These are phyloP conservation scores for Cyberlindnera maritima DNA, from an alignment of 805 yeast species.

Conservation along the genomic window DNA sequence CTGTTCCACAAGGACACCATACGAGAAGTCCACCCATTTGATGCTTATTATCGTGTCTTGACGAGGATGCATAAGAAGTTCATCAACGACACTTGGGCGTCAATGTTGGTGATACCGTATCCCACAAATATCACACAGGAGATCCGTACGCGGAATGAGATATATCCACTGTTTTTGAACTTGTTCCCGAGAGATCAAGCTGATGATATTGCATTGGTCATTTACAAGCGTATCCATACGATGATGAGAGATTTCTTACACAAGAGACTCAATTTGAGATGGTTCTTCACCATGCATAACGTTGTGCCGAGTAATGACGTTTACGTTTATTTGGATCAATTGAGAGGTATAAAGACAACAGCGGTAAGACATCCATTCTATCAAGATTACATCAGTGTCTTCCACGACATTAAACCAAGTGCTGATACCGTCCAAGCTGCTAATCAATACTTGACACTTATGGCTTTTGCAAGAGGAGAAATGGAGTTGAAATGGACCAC, in stretches of 20 bases:
- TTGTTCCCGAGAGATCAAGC: conserved; percentile 1
- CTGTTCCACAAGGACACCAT: background rate
- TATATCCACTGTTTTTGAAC: conserved; percentile 6
- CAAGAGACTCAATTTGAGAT: background rate
- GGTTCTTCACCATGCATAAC: background rate
- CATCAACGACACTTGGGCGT: background rate
- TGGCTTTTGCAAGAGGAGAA: conserved; percentile 1
- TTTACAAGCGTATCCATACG: background rate
- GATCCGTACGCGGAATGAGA: background rate
- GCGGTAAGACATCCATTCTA: conserved; percentile 5
- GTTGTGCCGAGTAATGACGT: conserved; percentile 1
- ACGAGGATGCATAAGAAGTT: conserved; percentile 2
- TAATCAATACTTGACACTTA: background rate
- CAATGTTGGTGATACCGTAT: background rate
- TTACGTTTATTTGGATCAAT: conserved; percentile 1
- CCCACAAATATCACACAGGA: background rate
- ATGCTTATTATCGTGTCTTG: background rate
- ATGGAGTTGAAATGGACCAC: conserved; percentile 8
- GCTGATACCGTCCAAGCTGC: background rate
- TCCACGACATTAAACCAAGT: background rate
- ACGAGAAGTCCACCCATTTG: conserved; percentile 2
- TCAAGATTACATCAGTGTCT: conserved; percentile 1
- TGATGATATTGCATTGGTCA: conserved; percentile 3
- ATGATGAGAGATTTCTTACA: conserved; percentile 4
- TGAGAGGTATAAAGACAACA: background rate